Evolutionary conservation across 257 asterid genomes (phyloP), one percentile per base, ranked within the genome.

Genomic region (Solanum phureja): DNA sequence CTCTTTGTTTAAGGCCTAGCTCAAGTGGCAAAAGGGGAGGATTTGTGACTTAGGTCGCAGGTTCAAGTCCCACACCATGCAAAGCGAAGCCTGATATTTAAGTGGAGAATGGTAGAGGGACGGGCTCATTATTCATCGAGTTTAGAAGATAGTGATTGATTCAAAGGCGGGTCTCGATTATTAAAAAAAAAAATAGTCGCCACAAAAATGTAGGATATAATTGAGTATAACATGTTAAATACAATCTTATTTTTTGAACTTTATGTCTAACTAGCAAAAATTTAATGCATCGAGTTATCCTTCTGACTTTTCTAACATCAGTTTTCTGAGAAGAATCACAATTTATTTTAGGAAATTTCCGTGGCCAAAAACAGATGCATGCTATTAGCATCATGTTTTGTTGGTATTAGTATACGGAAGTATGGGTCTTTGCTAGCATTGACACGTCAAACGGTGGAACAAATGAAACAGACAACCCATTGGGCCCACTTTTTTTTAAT

Each of bases 381-480:
- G 85, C 16, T 79, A 44, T 29, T 13, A 29, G 37, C 85, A 81
- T 46, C 42, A 81, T 46, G 85, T 81, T 81, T 29, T 81, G 85
- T 81, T 81, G 33, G 68, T 29, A 46, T 81, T 81, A 29, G 44
- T 44, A 27, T 49, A 81, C 29, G 37, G 11, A 24, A 46, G 85
- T 31, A 81, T 81, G 85, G 85, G 85, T 46, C 85, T 46, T 44
- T 9, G 85, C 68, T 81, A 29, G 19, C 27, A 18, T 81, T 46
- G 85, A 81, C 85, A 81, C 85, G 85, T 81, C 85, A 81, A 81
- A 12, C 85, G 85, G 85, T 81, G 85, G 68, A 16, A 81, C 42
- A 44, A 81, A 44, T 44, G 40, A 27, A 44, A 81, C 40, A 14
- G 85, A 81, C 42, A 81, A 79, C 68, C 42, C 68, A 81, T 46